Base-by-base conservation (phyloP, 2,329 filamentous ascomycete genomes). In the Colletotrichum acutatum region DNA sequence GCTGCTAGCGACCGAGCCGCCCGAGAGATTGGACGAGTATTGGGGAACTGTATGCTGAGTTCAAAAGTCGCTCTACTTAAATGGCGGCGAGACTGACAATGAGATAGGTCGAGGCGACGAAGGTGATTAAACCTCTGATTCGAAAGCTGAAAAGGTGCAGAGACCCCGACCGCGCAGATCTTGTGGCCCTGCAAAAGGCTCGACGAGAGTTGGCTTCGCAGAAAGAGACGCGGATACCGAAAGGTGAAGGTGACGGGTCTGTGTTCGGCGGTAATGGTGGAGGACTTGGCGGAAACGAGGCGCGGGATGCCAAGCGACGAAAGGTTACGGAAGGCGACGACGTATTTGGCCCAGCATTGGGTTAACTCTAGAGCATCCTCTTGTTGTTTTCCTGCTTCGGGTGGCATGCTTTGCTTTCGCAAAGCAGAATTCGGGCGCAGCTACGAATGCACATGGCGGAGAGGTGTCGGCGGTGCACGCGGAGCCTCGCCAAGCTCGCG, bases 111-210 rank as follows among this genome's bases (percentile, higher is more conserved):
- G 88, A 86, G 68, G 83, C 80, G 69, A 82, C 81, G 76, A 84
- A 86, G 64, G 82, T 88, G 28, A 86, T 91, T 76, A 89, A 89
- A 54, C 87, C 88, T 0, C 82, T 94, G 14, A 87, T 90, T 19
- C 90, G 88, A 82, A 95, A 94, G 79, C 85, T 95, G n/a, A 90
- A 89, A 73, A 90, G 88, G 76, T 95, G 93, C 76, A 87, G 91
- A 70, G 93, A 96, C 77, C 93, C 93, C 0, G 92, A 94, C 76
- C 90, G 93, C 68, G 90, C 89, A 56, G 92, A 95, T 80, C 82
- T 95, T 4, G 91, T 95, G 22, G 91, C 90, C 60, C 83, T 93
- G 63, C 91, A 94, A 77, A 88, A 88, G 75, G 89, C 90, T 24
- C 88, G 92, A 77, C 90, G 90, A 60, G 89, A 91, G 77, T 84